These are phyloP conservation scores for Nemania serpens DNA, from an alignment of 2,329 filamentous ascomycete species.

Conservation along the genomic window DNA sequence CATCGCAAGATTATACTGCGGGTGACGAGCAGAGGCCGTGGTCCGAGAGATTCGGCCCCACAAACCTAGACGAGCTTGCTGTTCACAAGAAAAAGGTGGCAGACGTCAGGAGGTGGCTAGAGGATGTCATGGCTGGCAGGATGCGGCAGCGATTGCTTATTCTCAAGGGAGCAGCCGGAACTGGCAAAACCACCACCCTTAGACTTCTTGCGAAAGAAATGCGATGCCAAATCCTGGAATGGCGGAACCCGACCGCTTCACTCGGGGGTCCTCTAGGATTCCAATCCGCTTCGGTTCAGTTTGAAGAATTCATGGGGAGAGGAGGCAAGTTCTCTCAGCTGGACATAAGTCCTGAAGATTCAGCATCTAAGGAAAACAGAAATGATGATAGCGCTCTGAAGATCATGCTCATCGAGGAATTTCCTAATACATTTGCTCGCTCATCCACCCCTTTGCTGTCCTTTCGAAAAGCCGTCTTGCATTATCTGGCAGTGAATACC, in stretches of 20 bases:
- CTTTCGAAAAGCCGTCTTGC: conserved; percentile 76
- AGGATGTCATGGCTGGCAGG: conserved; percentile 69
- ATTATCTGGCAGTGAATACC: conserved; percentile 72
- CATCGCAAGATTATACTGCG: conserved; percentile 34
- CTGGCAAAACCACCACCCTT: conserved; percentile 90
- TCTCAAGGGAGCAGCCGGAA: conserved; percentile 87
- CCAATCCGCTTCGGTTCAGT: conserved; percentile 75
- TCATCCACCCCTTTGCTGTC: conserved; percentile 67
- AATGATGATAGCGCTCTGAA: conserved; percentile 45
- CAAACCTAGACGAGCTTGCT: conserved; percentile 78
- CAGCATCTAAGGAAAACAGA: conserved; percentile 20
- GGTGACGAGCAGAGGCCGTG: conserved; percentile 73
- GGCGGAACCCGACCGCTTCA: conserved; percentile 79
- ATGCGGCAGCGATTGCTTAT: conserved; percentile 75
- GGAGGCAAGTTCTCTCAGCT: conserved; percentile 80
- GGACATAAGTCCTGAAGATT: conserved; percentile 47
- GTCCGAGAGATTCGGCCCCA: conserved; percentile 83
- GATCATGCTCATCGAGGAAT: conserved; percentile 79
- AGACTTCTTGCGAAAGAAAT: conserved; percentile 78
- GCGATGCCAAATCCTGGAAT: conserved; percentile 79
- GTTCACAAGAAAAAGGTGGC: conserved; percentile 94
- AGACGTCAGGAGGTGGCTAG: conserved; percentile 84
- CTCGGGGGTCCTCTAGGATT: conserved; percentile 63
- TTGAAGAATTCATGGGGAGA: conserved; percentile 88
- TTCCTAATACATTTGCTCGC: conserved; percentile 74